phyloP scores from a whole-genome alignment of 2,329 filamentous ascomycete species.

The Lecanosticta acicola region DNA sequence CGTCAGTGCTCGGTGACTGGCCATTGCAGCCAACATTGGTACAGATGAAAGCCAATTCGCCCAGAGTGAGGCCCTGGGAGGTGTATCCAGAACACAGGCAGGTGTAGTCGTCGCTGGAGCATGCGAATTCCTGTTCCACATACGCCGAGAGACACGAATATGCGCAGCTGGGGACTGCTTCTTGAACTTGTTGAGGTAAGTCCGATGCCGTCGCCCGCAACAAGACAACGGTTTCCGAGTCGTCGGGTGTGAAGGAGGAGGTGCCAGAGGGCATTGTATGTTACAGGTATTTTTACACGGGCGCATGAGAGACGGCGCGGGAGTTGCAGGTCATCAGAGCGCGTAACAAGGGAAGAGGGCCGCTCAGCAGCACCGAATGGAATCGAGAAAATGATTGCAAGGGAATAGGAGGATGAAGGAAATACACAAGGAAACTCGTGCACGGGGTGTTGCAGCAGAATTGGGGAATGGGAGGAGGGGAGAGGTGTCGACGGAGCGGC shows the following conservation, averaged over 20 bases:
- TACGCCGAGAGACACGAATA: constrained; percentile 25
- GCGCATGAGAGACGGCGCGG: constrained; percentile 6
- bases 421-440: constrained; percentile 23
- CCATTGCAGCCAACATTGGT: constrained; percentile 8
- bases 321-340: too few species aligned
- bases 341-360: constrained; percentile 12
- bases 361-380: constrained; percentile 25
- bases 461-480: constrained; percentile 6
- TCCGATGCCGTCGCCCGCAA: constrained; percentile 4
- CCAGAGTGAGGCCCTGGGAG: constrained; percentile 28
- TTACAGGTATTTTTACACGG: constrained; percentile 8
- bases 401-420: constrained; percentile 10
- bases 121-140: constrained; percentile 22
- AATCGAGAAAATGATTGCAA: constrained; percentile 7
- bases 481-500: neutral
- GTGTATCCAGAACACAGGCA: constrained; percentile 32
- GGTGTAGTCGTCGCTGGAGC: constrained; percentile 16
- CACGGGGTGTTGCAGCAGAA: constrained; percentile 3
- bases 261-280: constrained; percentile 14
- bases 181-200: constrained; percentile 18
- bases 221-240: too few species aligned
- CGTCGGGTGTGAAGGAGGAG: constrained; percentile 2
- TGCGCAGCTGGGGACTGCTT: constrained; percentile 27
- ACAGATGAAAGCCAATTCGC: constrained; percentile 30
- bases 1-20: constrained; percentile 1